Percentiles rank a stretch among this genome's conserved stretches.
Conservation (phyloP, 805 yeast genomes). For the Yarrowia sp. region DNA sequence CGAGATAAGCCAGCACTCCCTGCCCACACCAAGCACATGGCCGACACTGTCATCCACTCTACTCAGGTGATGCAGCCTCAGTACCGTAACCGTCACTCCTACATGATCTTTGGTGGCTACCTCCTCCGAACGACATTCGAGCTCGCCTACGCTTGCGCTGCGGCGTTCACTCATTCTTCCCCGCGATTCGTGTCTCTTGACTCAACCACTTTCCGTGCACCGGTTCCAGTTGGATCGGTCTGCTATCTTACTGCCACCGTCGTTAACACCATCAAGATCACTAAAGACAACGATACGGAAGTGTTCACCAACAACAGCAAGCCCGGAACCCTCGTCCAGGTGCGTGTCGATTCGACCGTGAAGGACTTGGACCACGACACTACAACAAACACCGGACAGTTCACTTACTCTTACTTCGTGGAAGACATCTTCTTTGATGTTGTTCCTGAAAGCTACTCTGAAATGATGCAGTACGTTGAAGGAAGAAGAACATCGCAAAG, state of each 20-base stretch:
- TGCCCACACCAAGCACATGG: constrained; percentile 67
- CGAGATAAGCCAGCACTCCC: constrained; percentile 52
- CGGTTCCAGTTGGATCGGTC: constrained; percentile 95
- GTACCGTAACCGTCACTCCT: constrained; percentile 91
- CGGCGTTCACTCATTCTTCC: constrained; percentile 81
- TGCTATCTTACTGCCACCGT: constrained; percentile 81
- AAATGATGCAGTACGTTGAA: constrained; percentile 89
- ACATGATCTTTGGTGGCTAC: constrained; percentile 95
- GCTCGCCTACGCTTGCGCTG: constrained; percentile 90
- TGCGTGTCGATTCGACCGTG: constrained; percentile 83
- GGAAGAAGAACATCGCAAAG: constrained; percentile 90
- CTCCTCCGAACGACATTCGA: constrained; percentile 91
- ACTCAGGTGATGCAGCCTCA: constrained; percentile 96
- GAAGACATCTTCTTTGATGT: constrained; percentile 69
- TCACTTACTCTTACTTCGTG: constrained; percentile 87
- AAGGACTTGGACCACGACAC: constrained; percentile 67
- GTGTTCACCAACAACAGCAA: constrained; percentile 40
- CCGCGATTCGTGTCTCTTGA: constrained; percentile 92
- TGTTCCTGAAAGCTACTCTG: constrained; percentile 85
- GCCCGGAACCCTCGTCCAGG: constrained; percentile 83
- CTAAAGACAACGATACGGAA: constrained; percentile 39
- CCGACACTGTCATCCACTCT: constrained; percentile 71
- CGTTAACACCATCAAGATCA: constrained; percentile 84
- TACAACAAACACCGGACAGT: constrained; percentile 79
- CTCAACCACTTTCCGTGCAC: constrained; percentile 88